Conservation (phyloP, 768 basidiomycete species). For the Lactarius trivialis region DNA sequence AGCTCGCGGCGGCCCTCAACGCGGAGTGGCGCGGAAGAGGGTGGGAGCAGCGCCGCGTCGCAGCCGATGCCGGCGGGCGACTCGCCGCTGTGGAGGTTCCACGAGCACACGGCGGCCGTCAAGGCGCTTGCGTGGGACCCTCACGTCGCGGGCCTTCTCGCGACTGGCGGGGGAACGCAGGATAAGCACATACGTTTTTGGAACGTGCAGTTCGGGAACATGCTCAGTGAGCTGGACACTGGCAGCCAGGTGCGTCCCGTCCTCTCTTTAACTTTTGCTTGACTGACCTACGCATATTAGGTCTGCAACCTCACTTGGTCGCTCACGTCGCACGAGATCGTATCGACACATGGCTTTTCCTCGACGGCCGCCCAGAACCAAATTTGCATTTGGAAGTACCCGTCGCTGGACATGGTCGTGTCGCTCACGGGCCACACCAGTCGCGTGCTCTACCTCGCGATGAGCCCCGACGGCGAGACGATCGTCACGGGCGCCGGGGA, state of each 20-base stretch:
- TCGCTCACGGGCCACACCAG: slow-evolving; percentile 91
- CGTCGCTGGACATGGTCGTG: slow-evolving; percentile 88
- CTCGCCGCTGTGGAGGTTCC: slow-evolving; percentile 86
- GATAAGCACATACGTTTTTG: slow-evolving; percentile 98
- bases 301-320: slow-evolving; percentile 99
- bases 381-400: slow-evolving; percentile 94
- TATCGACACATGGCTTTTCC: slow-evolving; percentile 96
- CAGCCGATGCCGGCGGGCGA: slow-evolving; percentile 38
- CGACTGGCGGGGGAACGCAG: slow-evolving; percentile 96
- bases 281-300: slow-evolving; percentile 33
- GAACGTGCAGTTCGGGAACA: slow-evolving; percentile 83
- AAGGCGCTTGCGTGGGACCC: slow-evolving; percentile 99
- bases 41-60: slow-evolving; percentile 17
- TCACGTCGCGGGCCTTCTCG: slow-evolving; percentile 83
- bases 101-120: slow-evolving; percentile 94
- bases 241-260: slow-evolving; percentile 75
- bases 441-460: slow-evolving; percentile 93
- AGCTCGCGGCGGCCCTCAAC: slow-evolving; percentile 44
- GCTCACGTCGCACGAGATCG: slow-evolving; percentile 89
- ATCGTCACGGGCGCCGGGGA: slow-evolving; percentile 98
- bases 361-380: slow-evolving; percentile 93
- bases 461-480: slow-evolving; percentile 95
- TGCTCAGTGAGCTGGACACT: slow-evolving; percentile 87
- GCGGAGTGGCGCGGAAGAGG: slow-evolving; percentile 23
- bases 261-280: not conserved